Conservation (phyloP, 768 basidiomycete genomes). For the Cystofilobasidium ferigula region DNA sequence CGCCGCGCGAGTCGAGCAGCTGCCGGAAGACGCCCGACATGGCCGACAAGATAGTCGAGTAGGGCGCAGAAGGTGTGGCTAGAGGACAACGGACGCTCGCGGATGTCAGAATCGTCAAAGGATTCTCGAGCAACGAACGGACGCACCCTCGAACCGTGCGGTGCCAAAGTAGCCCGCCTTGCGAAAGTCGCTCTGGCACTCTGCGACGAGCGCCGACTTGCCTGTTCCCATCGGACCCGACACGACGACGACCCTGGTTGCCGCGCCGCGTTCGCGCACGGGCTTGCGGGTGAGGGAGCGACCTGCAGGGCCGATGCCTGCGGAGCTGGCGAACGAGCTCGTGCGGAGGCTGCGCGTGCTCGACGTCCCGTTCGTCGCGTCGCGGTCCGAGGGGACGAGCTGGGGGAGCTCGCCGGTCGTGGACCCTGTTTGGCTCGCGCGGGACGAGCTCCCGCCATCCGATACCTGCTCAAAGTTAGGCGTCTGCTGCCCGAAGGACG, state of each 20-base stretch:
- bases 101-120: not conserved
- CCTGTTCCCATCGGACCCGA: conserved; percentile 11
- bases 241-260: conserved; percentile 10
- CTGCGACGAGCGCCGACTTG: conserved; percentile 14
- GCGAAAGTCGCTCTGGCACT: conserved; percentile 6
- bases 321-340: not conserved
- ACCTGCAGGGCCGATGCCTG: not conserved
- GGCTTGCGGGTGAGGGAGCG: not conserved
- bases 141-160: conserved; percentile 14
- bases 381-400: not conserved
- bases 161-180: conserved; percentile 14
- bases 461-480: not conserved
- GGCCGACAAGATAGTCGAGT: conserved; percentile 56
- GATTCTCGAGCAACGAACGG: not conserved
- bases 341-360: not conserved
- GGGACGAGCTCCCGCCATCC: not conserved
- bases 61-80: conserved; percentile 53
- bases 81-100: not conserved
- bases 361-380: not conserved
- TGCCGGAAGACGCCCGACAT: conserved; percentile 62
- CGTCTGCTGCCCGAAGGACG: conserved; percentile 3
- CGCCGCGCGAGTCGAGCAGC: conserved; percentile 54
- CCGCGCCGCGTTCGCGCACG: not conserved
- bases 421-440: not conserved
- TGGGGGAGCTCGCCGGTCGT: not conserved